These are phyloP conservation scores for Wickerhamomyces rabaulensis DNA, from an alignment of 805 yeast species.

Conservation along the genomic window DNA sequence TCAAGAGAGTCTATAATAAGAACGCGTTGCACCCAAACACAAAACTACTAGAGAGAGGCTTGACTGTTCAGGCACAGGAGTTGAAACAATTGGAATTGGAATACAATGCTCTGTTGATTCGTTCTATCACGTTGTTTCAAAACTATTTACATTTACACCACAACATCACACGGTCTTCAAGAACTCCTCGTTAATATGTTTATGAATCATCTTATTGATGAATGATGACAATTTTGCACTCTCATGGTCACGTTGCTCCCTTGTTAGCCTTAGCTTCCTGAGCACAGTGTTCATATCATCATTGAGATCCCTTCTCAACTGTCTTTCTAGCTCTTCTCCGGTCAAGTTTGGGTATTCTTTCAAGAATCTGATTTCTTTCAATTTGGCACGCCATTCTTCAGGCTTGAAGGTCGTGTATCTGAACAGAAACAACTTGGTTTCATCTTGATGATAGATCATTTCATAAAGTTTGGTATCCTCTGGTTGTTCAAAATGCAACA, in stretches of 20 bases:
- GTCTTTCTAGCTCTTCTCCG: background rate
- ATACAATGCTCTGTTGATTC: slow-evolving; percentile 18
- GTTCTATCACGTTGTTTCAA: slow-evolving; percentile 18
- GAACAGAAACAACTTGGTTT: background rate
- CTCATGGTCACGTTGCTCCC: background rate
- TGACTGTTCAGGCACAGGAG: background rate
- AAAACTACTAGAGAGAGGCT: background rate
- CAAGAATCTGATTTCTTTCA: background rate
- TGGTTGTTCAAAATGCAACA: background rate
- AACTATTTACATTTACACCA: slow-evolving; percentile 19
- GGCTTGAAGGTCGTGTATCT: background rate
- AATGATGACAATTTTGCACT: background rate
- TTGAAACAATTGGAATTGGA: slow-evolving; percentile 11
- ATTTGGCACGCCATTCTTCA: background rate
- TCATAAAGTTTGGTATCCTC: background rate
- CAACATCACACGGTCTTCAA: slow-evolving; percentile 10
- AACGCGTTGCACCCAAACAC: background rate
- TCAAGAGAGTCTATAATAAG: slow-evolving; percentile 1
- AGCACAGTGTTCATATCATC: background rate
- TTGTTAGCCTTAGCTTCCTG: background rate
- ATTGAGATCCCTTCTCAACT: background rate
- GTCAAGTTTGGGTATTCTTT: background rate
- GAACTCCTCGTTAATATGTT: background rate
- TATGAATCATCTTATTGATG: background rate
- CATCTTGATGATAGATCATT: background rate